Evolutionary conservation across 1,139 yeast species (phyloP), one percentile per base, ranked within the genome.

Genomic region (Entelexis sorbosivorans): DNA sequence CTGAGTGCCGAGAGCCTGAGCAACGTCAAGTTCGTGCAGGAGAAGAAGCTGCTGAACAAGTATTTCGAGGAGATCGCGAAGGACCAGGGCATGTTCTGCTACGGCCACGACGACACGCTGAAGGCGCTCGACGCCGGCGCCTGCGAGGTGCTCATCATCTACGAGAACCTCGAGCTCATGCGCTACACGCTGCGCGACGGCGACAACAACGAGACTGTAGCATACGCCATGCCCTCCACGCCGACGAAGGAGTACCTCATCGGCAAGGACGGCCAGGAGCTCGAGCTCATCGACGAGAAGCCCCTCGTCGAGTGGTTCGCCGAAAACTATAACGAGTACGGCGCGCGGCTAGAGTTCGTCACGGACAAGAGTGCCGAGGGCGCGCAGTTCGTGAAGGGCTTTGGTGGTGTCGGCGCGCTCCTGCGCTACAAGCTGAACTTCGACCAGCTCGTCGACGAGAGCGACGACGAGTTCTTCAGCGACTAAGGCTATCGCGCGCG

Each of bases 371-470:
- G 96, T 36, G 82, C 95, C 49, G 98, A 91, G 71, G 98, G 98
- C 73, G 95, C 97, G 44, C 98, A 91, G 73, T 91, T 91, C 69
- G 94, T 84, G 57, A 85, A 82, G 64, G 98, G 98, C 56, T 91
- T 91, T 65, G 98, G 98, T 82, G 98, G 98, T 73, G 79, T 91
- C 61, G 98, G 98, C 69, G 96, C 96, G 54, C 69, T 91, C 64
- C 76, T 91, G 69, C 87, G 98, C 74, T 91, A 91, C 73, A 88
- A 88, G 72, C 93, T 91, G 62, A 91, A 91, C 73, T 91, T 91
- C 65, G 98, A 91, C 67, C 96, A 87, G 74, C 78, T 91, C 68
- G 84, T 73, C 47, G 95, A 88, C 54, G 96, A 86, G 59, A 78
- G 85, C 55, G 95, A 85, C 58, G 95, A 86, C 63, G 95, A 87